Conservation (phyloP, 1,284 basidiomycete species). For the Boletus smithii region DNA sequence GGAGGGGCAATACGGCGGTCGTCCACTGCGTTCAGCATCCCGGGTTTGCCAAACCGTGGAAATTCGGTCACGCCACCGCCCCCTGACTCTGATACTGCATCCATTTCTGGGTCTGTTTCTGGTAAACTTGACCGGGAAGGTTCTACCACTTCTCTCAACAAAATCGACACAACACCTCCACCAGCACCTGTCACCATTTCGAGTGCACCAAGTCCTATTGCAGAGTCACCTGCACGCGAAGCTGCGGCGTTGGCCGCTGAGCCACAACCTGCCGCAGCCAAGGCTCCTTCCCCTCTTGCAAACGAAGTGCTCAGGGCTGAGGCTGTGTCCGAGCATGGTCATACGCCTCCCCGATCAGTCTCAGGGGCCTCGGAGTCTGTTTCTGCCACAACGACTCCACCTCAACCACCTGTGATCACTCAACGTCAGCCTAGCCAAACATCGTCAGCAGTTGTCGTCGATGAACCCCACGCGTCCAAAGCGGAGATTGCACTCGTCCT, state of each 20-base stretch:
- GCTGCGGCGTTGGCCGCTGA: constrained; percentile 38
- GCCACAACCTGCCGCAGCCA: constrained; percentile 20
- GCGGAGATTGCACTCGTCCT: constrained; percentile 18
- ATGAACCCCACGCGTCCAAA: constrained; percentile 2
- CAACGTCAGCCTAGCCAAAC: constrained; percentile 4
- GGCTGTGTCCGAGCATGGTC: constrained; percentile 11
- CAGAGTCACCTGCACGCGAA: constrained; percentile 53
- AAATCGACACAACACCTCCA: constrained; percentile 27
- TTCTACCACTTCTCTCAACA: constrained; percentile 28
- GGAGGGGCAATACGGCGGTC: constrained; percentile 34
- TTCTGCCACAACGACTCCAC: constrained; percentile 13
- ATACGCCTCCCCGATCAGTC: constrained; percentile 20
- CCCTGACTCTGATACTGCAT: constrained; percentile 32
- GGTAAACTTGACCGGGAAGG: constrained; percentile 30
- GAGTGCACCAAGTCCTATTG: constrained; percentile 47
- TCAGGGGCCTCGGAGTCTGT: constrained; percentile 19
- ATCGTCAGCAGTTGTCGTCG: constrained; percentile 6
- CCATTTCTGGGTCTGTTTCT: constrained; percentile 26
- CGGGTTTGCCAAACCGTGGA: constrained; percentile 28
- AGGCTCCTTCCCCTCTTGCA: constrained; percentile 31
- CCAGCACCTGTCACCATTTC: constrained; percentile 15
- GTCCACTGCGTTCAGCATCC: constrained; percentile 34
- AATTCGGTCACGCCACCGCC: constrained; percentile 29
- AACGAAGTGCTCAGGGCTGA: constrained; percentile 24
- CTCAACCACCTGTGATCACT: neutral